phyloP scores from a whole-genome alignment of 2,329 filamentous ascomycete species.

The Cordyceps tenuipes region DNA sequence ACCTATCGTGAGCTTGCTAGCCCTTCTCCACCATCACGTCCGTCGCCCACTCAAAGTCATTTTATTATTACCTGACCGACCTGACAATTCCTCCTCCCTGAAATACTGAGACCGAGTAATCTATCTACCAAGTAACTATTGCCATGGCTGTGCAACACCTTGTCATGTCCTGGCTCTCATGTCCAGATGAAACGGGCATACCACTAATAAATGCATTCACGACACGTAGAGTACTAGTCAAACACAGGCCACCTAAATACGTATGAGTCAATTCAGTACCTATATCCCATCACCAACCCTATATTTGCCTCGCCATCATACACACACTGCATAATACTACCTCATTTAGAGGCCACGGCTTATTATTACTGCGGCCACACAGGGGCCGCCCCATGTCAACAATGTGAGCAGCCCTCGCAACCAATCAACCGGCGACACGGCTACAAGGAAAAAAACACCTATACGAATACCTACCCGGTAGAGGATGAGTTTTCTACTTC shows the following conservation, averaged over 20 bases:
- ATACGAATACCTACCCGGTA: neutral
- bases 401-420: neutral
- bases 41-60: neutral
- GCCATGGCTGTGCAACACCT: neutral
- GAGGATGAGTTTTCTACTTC: neutral
- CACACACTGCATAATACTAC: constrained; percentile 3
- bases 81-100: neutral
- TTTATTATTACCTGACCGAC: neutral
- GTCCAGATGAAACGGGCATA: neutral
- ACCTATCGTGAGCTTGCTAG: neutral
- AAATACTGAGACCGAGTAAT: neutral
- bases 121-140: no score
- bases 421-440: neutral
- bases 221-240: neutral
- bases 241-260: neutral
- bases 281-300: neutral
- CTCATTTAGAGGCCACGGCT: constrained; percentile 4
- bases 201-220: neutral
- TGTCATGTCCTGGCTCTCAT: neutral
- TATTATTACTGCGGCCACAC: neutral
- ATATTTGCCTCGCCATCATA: neutral
- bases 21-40: neutral
- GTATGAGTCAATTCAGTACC: neutral
- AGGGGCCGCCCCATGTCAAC: constrained; percentile 1
- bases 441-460: neutral